Evolutionary conservation across 2,329 filamentous ascomycete genomes (phyloP), one percentile per base, ranked within the genome.

Genomic region (Escovopsis weberi): DNA sequence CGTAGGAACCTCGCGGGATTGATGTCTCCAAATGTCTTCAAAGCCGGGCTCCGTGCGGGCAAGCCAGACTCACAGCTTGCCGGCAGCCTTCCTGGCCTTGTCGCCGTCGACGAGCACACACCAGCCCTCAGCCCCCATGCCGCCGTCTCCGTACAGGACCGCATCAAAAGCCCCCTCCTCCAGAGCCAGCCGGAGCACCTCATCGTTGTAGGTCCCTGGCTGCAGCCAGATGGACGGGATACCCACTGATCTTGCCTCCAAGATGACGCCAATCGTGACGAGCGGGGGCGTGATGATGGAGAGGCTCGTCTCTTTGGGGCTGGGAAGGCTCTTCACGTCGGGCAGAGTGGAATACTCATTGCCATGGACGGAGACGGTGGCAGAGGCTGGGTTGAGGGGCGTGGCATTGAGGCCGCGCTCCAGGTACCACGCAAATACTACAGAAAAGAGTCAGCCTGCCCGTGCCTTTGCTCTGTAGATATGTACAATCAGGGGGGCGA

Each of bases 361-460:
- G 35, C 65, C 62, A 38, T 55, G 55, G 28, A 85, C 75, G n/a
- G 68, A 66, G 55, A 95, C 82, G 44, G 69, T 67, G 6, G 78
- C 56, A 4, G 74, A 65, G 39, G 70, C 70, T 0, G 89, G 88
- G 63, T 96, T 95, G 60, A 96, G 74, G 9, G 89, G 86, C 1
- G 79, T 86, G 4, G 81, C 85, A 7, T 82, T 77, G 35, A 96
- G 74, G 33, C 71, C 69, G 63, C 86, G 85, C 32, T 69, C 59
- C 43, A 85, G 74, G 62, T 96, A 96, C 89, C 89, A 96, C 12
- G 75, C 75, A 58, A 95, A 85, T 51, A 96, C 87, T 93, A 55
- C 11, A 37, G 3, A 34, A 35, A 4, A 11, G 19, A 19, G 28
- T 26, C 12, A 33, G 15, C 35, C 26, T 42, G 41, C 12, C 11